These are phyloP conservation scores for Colletotrichum tropicale DNA, from an alignment of 2,329 filamentous ascomycete species.

Conservation along the genomic window DNA sequence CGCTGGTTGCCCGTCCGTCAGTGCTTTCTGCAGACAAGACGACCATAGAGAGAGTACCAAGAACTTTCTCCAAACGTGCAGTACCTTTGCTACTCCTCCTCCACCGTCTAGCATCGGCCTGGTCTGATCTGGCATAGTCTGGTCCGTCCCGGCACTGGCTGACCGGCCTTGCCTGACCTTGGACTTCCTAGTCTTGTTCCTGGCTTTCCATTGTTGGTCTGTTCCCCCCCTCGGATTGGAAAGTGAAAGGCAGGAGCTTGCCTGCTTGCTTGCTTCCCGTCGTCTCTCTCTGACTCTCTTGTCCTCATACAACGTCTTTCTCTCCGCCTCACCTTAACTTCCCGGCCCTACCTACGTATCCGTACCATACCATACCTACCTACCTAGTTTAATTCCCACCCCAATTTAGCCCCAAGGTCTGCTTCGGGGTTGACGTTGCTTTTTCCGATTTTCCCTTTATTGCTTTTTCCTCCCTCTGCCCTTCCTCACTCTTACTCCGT, in stretches of 20 bases:
- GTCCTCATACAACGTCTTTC: not conserved
- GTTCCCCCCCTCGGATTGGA: not conserved
- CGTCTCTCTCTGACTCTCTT: not conserved
- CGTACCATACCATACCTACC: not conserved
- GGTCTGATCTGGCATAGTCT: constrained; percentile 9
- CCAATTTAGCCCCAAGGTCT: not conserved
- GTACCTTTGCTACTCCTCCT: not conserved
- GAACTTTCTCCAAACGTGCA: not conserved
- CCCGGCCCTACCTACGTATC: not conserved
- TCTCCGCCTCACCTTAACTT: constrained; percentile 16
- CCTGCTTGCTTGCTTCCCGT: not conserved
- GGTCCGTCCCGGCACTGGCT: constrained; percentile 7
- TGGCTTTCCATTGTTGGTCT: constrained; percentile 1
- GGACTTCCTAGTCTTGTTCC: not conserved
- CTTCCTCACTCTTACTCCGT: not conserved
- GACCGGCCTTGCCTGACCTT: not conserved
- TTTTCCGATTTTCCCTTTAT: constrained; percentile 2
- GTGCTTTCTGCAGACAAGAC: not conserved
- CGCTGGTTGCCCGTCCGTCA: not conserved
- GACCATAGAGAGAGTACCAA: not conserved
- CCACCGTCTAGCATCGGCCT: not conserved
- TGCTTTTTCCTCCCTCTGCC: constrained; percentile 3
- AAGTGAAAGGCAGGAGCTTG: not conserved
- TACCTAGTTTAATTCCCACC: not conserved
- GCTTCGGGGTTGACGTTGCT: constrained; percentile 13